Base-by-base conservation (phyloP, 805 yeast genomes). In the Lipomyces lipofer region DNA sequence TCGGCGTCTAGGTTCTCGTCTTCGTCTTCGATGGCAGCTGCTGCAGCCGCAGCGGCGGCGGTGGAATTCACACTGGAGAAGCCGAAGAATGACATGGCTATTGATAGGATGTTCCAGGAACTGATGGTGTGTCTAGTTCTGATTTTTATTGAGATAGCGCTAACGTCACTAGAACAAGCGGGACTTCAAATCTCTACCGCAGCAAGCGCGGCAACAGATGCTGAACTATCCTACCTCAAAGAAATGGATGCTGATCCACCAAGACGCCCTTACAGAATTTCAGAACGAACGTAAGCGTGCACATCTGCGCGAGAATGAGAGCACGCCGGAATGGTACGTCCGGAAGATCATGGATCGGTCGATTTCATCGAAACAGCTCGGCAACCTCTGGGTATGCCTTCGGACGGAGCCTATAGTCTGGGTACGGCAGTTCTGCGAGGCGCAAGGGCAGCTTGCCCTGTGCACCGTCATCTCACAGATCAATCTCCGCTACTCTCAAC, bases 201-300 rank as follows among this genome's bases (percentile, higher is more conserved):
- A 80, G 24, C 80, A 79, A 48, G 96, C 94, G 2, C 83, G 84
- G 61, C 78, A 75, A 52, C 94, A 88, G 66, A 83, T 92, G 86
- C 76, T 81, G 64, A 79, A 78, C 62, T 90, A 86, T 66, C 80
- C 86, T 40, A 73, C 81, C 0, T 88, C 85, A 46, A 88, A 89
- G 64, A 92, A 92, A 71, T 90, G 97, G 96, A 83, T 88, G 85
- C 77, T 91, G 61, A 85, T 91, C 38, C 82, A 86, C 61, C 97
- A 91, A 69, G 96, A 90, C 68, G 82, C 85, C 22, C 77, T 88
- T 43, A 80, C 91, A 5, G 97, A 90, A 64, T 76, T 76, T 85
- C 85, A 64, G 82, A 85, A 61, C 69, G 49, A 73, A 52, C 69
- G 75, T 42, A 70, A 75, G 13, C 66, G 59, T 39, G 43, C 44